These are phyloP conservation scores for Cinnamomum micranthum DNA, from an alignment of 164 flowering plant species.

Conservation along the genomic window DNA sequence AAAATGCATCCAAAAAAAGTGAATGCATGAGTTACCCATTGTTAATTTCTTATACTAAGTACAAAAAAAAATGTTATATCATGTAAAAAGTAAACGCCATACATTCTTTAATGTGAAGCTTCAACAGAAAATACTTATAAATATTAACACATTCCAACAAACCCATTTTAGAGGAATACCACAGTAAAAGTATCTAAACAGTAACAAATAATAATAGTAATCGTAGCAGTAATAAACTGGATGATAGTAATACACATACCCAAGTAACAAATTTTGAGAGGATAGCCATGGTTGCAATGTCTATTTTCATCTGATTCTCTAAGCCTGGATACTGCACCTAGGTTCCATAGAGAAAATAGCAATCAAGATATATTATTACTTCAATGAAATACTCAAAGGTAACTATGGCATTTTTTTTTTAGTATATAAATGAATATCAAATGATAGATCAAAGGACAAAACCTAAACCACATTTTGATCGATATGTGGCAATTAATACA, in stretches of 20 bases:
- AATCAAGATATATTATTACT: not conserved
- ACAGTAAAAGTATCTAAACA: not conserved
- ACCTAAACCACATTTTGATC: not conserved
- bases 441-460: not conserved
- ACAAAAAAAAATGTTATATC: no score
- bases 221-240: not conserved
- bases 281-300: conserved; percentile 65
- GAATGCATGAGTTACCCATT: no score
- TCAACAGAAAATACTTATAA: no score
- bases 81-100: no score
- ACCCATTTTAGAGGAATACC: not conserved
- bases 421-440: not conserved
- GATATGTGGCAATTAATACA: not conserved
- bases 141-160: not conserved
- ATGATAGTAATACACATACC: conserved; percentile 35
- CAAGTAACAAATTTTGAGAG: conserved; percentile 60
- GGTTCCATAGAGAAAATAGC: conserved; percentile 5
- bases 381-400: not conserved
- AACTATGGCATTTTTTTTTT: not conserved
- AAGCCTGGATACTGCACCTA: conserved; percentile 97
- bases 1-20: no score
- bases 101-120: no score
- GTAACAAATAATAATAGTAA: no score
- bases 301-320: conserved; percentile 63
- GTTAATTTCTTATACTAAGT: no score